Conservation (phyloP, 129 eudicot species). For the sunflower (Helianthus annuus) region HanXRQr2.0-SUNRISE NC_035437.2:177888846-177889345, state of each 20-base stretch:
- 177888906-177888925: conserved; percentile 78
- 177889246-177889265: conserved; percentile 80
- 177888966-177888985: conserved; percentile 60
- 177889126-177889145: conserved; percentile 71
- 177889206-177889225: conserved; percentile 39
- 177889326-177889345: conserved; percentile 80
- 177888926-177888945: conserved; percentile 82
- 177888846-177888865: no score
- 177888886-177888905: conserved; percentile 62
- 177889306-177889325: conserved; percentile 82
- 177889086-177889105: conserved; percentile 72
- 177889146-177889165: conserved; percentile 50
- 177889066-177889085: conserved; percentile 89
- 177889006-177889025: conserved; percentile 89
- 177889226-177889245: conserved; percentile 52
- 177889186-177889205: conserved; percentile 57
- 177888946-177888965: conserved; percentile 67
- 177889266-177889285: conserved; percentile 55
- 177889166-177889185: conserved; percentile 59
- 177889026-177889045: conserved; percentile 88
- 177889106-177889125: conserved; percentile 88
- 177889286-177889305: conserved; percentile 70
- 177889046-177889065: conserved; percentile 86
- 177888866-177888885: neutral
- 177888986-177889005: conserved; percentile 76